Percentiles rank a stretch among this genome's conserved stretches.
These are phyloP conservation scores for Albugo candida DNA, from an alignment of 352 stramenopile genomes.

Conservation along the genomic window DNA sequence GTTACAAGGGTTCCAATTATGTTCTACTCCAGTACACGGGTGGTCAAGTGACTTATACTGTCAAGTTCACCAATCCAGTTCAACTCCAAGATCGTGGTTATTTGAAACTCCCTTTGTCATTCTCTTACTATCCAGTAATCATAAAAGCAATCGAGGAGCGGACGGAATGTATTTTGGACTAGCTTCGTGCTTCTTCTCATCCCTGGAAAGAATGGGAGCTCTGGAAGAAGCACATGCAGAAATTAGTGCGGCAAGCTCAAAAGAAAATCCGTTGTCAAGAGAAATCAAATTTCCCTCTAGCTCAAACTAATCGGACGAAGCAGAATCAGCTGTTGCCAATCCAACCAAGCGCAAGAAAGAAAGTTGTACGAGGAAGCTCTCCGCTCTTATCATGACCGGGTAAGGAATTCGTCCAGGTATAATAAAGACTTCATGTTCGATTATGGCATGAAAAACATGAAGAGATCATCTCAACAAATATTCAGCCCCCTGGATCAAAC, in stretches of 20 bases:
- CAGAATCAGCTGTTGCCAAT: constrained; percentile 1
- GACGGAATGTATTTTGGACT: not conserved
- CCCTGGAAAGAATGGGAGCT: constrained; percentile 4
- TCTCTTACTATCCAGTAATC: constrained; percentile 3
- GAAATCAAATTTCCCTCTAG: not conserved
- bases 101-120: not conserved
- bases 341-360: not conserved
- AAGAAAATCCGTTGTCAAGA: not conserved
- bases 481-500: no score
- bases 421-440: no score
- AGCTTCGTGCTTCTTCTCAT: constrained; percentile 1
- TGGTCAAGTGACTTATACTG: no score
- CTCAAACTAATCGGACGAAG: not conserved
- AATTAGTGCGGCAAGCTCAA: not conserved
- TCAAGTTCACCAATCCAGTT: no score
- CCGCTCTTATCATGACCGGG: not conserved
- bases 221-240: constrained; percentile 2
- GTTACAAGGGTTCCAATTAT: no score
- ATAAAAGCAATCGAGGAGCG: constrained; percentile 2
- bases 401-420: no score
- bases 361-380: not conserved
- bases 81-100: no score
- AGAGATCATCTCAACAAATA: no score
- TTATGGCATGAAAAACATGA: no score
- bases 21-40: no score